phyloP scores from a whole-genome alignment of 2,329 filamentous ascomycete species.

The Pseudogymnoascus sp. region DNA sequence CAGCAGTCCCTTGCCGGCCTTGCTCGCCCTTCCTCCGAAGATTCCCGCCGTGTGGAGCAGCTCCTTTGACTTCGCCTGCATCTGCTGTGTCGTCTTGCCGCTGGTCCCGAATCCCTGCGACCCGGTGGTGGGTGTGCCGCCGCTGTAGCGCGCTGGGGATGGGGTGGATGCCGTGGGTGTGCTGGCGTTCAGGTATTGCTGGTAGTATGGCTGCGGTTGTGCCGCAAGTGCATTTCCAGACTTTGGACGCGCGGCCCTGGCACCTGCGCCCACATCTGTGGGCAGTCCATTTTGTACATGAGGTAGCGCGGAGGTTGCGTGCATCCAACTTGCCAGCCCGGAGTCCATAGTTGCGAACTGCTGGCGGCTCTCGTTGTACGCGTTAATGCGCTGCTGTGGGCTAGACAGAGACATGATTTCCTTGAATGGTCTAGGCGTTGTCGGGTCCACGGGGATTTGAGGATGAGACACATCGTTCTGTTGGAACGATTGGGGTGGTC shows the following conservation, averaged over 20 bases:
- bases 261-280: slow-evolving; percentile 26
- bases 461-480: neutral
- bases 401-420: slow-evolving; percentile 68
- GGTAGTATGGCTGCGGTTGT: slow-evolving; percentile 45
- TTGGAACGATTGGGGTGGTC: neutral
- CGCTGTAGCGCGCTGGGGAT: slow-evolving; percentile 16
- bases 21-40: slow-evolving; percentile 60
- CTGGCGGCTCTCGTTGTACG: slow-evolving; percentile 64
- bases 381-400: slow-evolving; percentile 60
- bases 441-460: neutral
- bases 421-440: slow-evolving; percentile 44
- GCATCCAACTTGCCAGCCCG: slow-evolving; percentile 59
- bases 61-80: slow-evolving; percentile 72
- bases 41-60: slow-evolving; percentile 75
- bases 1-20: slow-evolving; percentile 83
- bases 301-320: slow-evolving; percentile 37
- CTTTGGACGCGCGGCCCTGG: slow-evolving; percentile 16
- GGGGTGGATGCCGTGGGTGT: slow-evolving; percentile 23
- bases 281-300: slow-evolving; percentile 36
- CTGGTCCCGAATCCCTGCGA: neutral
- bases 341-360: slow-evolving; percentile 67
- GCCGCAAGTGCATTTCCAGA: slow-evolving; percentile 15
- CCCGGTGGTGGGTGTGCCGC: slow-evolving; percentile 14
- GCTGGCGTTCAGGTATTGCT: slow-evolving; percentile 50
- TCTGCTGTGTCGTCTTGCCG: slow-evolving; percentile 27